Evolutionary conservation across 2,329 filamentous ascomycete species (phyloP).

Genomic region (Venturia aucupariae): DNA sequence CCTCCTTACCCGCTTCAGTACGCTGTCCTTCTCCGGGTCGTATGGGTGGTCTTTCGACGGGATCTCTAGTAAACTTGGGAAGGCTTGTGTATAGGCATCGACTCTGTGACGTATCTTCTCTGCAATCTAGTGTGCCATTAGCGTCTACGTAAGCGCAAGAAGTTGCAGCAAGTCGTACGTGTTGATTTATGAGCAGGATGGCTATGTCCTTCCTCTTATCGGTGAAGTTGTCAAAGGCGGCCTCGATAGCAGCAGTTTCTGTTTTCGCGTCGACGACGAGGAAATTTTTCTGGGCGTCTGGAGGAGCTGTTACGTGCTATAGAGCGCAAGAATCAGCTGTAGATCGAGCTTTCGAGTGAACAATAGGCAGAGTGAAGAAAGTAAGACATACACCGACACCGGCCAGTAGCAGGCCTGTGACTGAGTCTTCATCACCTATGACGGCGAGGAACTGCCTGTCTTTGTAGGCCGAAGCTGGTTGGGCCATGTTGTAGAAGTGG

Average conservation of each 20-base stretch:
- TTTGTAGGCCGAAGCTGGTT: slow-evolving; percentile 51
- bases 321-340: not conserved
- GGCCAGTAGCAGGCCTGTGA: slow-evolving; percentile 88
- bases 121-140: slow-evolving; percentile 55
- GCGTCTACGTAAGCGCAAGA: slow-evolving; percentile 2
- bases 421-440: slow-evolving; percentile 96
- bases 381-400: slow-evolving; percentile 73
- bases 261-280: slow-evolving; percentile 93
- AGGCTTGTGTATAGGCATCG: slow-evolving; percentile 86
- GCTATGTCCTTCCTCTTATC: slow-evolving; percentile 90
- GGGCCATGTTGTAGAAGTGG: slow-evolving; percentile 38
- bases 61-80: slow-evolving; percentile 93
- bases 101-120: slow-evolving; percentile 87
- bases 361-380: not conserved
- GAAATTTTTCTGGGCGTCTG: slow-evolving; percentile 94
- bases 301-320: slow-evolving; percentile 82
- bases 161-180: slow-evolving; percentile 49
- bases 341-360: not conserved
- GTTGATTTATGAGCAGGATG: slow-evolving; percentile 94
- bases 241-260: slow-evolving; percentile 77
- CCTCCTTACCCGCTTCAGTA: slow-evolving; percentile 75
- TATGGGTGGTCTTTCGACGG: slow-evolving; percentile 99
- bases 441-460: slow-evolving; percentile 95
- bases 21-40: slow-evolving; percentile 97
- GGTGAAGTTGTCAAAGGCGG: slow-evolving; percentile 82